These are phyloP conservation scores for Ogataea polymorpha DNA, from an alignment of 805 yeast genomes.

Conservation along the genomic window DNA sequence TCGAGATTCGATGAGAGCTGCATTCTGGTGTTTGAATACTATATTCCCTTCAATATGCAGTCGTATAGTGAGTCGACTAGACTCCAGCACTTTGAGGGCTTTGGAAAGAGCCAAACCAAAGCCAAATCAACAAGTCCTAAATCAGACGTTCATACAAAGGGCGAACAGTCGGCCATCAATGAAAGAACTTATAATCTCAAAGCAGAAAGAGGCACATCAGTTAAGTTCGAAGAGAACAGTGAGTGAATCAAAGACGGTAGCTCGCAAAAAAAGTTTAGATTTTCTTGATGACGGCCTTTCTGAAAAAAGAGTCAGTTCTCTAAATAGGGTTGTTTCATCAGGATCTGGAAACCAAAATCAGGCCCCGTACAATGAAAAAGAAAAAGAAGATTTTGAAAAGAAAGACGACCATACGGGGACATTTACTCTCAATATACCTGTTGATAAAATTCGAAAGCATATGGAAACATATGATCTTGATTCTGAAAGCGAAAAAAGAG, in stretches of 20 bases:
- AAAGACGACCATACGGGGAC: slow-evolving; percentile 17
- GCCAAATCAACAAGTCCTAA: slow-evolving; percentile 13
- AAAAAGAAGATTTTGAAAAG: slow-evolving; percentile 13
- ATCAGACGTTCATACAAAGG: slow-evolving; percentile 7
- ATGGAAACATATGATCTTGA: slow-evolving; percentile 6
- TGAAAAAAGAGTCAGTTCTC: slow-evolving; percentile 4
- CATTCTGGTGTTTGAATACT: slow-evolving; percentile 68
- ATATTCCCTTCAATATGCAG: slow-evolving; percentile 54
- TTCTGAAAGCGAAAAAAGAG: slow-evolving; percentile 20
- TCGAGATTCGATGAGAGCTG: slow-evolving; percentile 66
- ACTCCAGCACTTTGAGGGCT: slow-evolving; percentile 50
- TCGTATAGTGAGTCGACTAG: slow-evolving; percentile 35
- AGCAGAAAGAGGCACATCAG: slow-evolving; percentile 31
- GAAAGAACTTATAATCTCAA: slow-evolving; percentile 45
- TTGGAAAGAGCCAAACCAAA: slow-evolving; percentile 53
- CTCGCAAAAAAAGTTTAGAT: too few relatives aligned
- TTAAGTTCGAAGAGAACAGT: too few relatives aligned
- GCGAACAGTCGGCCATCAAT: slow-evolving; percentile 43
- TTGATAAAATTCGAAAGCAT: slow-evolving; percentile 8
- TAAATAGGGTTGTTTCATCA: slow-evolving; percentile 8
- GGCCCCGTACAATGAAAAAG: slow-evolving; percentile 9
- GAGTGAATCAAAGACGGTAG: too few relatives aligned
- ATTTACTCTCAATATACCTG: slow-evolving; percentile 17
- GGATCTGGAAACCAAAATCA: slow-evolving; percentile 1
- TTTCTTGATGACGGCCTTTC: not conserved